A percentile compares a stretch with the other conserved stretches of the same genome.
These are phyloP conservation scores for Stachybotrys echinatus DNA, from an alignment of 2,329 filamentous ascomycete species.

Conservation along the genomic window DNA sequence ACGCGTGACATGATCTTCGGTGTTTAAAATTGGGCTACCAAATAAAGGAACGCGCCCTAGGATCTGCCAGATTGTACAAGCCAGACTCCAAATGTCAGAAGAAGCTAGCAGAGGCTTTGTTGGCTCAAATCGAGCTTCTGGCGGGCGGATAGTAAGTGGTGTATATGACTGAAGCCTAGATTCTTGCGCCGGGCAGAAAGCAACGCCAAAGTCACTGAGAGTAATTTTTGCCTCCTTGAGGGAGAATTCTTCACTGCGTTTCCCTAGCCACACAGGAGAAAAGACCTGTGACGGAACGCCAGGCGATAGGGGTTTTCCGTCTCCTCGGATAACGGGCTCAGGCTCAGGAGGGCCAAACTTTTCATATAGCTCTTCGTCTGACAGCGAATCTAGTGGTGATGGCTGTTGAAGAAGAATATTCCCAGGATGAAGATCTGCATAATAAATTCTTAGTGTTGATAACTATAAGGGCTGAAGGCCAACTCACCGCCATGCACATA, in stretches of 20 bases:
- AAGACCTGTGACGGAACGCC: slow-evolving; percentile 23
- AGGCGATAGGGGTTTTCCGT: slow-evolving; percentile 10
- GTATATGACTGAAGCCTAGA: slow-evolving; percentile 18
- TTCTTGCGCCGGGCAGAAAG: slow-evolving; percentile 21
- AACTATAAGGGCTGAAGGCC: neutral
- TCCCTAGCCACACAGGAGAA: slow-evolving; percentile 26
- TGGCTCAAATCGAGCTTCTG: slow-evolving; percentile 29
- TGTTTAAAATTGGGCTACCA: slow-evolving; percentile 8
- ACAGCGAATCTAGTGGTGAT: slow-evolving; percentile 13
- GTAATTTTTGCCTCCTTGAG: slow-evolving; percentile 15
- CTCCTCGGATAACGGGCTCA: slow-evolving; percentile 12
- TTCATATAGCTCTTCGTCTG: slow-evolving; percentile 17
- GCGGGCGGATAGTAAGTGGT: slow-evolving; percentile 22
- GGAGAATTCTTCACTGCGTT: slow-evolving; percentile 20
- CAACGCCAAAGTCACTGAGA: slow-evolving; percentile 28
- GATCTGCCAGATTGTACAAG: slow-evolving; percentile 28
- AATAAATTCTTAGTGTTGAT: neutral
- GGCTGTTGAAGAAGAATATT: slow-evolving; percentile 24
- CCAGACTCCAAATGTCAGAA: slow-evolving; percentile 34
- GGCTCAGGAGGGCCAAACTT: slow-evolving; percentile 14
- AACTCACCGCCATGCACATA: slow-evolving; percentile 24
- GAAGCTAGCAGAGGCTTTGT: slow-evolving; percentile 22
- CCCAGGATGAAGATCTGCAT: slow-evolving; percentile 24
- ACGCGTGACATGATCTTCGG: slow-evolving; percentile 10
- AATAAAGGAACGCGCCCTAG: slow-evolving; percentile 18